These are phyloP conservation scores for Dictyostelium brefeldianum DNA, from an alignment of 78 protist genomes.

Conservation along the genomic window DNA sequence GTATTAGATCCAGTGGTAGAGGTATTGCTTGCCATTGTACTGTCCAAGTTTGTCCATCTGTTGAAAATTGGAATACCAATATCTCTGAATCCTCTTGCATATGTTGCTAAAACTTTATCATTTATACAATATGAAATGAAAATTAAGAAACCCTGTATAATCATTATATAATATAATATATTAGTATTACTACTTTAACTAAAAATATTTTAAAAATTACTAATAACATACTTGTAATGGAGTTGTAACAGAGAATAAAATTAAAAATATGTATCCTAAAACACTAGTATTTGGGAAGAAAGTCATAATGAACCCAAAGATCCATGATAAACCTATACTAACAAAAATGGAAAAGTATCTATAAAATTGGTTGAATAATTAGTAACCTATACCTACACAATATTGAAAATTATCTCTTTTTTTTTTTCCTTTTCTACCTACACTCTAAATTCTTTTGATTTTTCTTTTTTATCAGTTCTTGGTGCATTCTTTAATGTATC, in stretches of 20 bases:
- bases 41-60: neutral
- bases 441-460: conserved; percentile 74
- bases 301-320: conserved; percentile 83
- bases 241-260: conserved; percentile 81
- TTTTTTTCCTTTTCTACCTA: no score
- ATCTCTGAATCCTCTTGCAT: conserved; percentile 41
- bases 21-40: neutral
- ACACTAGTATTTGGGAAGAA: conserved; percentile 29
- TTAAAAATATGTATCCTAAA: conserved; percentile 54
- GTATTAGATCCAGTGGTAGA: neutral
- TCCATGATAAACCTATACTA: conserved; percentile 76
- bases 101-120: conserved; percentile 58
- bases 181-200: neutral
- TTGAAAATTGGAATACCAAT: neutral
- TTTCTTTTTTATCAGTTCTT: conserved; percentile 61
- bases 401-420: no score
- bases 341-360: conserved; percentile 62
- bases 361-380: no score
- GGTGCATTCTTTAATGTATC: conserved; percentile 73
- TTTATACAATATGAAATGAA: conserved; percentile 80
- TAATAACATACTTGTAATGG: conserved; percentile 69
- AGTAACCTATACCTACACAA: no score
- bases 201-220: neutral
- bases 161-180: no score
- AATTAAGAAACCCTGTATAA: conserved; percentile 61